A percentile compares a stretch with the other conserved stretches of the same genome.
phyloP scores from a whole-genome alignment of 148 eudicot species.

The Chenopodium berlandieri region DNA sequence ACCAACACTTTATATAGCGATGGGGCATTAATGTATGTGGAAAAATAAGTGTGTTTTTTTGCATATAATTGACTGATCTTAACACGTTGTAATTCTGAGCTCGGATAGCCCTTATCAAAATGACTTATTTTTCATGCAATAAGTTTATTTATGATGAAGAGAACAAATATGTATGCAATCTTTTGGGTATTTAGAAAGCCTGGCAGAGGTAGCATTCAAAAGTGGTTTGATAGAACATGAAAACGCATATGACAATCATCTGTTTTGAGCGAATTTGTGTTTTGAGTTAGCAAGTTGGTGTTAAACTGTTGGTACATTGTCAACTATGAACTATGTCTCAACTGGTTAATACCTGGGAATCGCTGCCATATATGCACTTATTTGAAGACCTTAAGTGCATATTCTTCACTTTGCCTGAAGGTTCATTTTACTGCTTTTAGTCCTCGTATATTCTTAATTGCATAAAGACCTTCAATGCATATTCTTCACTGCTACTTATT shows the following conservation, averaged over 20 bases:
- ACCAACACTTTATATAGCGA: neutral
- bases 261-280: neutral
- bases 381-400: too few species aligned
- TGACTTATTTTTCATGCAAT: too few species aligned
- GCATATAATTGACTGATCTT: neutral
- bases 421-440: neutral
- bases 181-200: too few species aligned
- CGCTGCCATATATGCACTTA: too few species aligned
- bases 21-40: neutral
- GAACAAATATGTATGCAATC: neutral
- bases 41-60: neutral
- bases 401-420: neutral
- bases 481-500: too few species aligned
- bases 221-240: neutral
- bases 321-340: neutral
- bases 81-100: neutral
- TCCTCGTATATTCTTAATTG: neutral
- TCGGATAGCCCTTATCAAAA: neutral
- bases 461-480: neutral
- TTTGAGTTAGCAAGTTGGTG: neutral
- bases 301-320: neutral
- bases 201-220: neutral
- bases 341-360: neutral
- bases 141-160: neutral
- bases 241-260: neutral